phyloP scores from a whole-genome alignment of 164 flowering plant species.

The Vitis amurensis region DNA sequence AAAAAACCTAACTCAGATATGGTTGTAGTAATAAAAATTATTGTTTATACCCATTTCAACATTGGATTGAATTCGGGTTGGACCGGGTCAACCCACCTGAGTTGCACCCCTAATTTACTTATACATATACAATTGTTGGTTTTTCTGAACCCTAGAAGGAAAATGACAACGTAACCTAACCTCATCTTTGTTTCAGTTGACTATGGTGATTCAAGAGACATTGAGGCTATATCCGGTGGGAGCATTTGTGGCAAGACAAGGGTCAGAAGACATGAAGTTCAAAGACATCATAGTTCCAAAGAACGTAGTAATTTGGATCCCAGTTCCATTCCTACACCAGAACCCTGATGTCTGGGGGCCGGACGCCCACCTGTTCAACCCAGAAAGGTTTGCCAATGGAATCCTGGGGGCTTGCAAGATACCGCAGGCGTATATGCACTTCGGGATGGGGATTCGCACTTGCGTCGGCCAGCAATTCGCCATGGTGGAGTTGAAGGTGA shows the following conservation, averaged over 20 bases:
- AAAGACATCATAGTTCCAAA: constrained; percentile 38
- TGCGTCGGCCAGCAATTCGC: constrained; percentile 57
- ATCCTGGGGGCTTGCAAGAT: constrained; percentile 36
- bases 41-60: too few relatives aligned
- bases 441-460: constrained; percentile 42
- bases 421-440: constrained; percentile 54
- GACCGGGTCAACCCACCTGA: too few relatives aligned
- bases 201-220: constrained; percentile 57
- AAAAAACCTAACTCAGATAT: too few relatives aligned
- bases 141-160: too few relatives aligned
- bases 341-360: constrained; percentile 40
- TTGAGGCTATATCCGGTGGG: constrained; percentile 55
- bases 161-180: too few relatives aligned
- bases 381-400: constrained; percentile 48
- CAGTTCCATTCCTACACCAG: constrained; percentile 37
- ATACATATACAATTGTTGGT: too few relatives aligned
- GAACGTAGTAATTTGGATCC: constrained; percentile 34
- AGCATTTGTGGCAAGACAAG: constrained; percentile 31
- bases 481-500: constrained; percentile 43
- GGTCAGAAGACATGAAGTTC: constrained; percentile 36
- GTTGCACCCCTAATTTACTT: too few relatives aligned
- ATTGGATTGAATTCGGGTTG: too few relatives aligned
- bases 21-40: too few relatives aligned
- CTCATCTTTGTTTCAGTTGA: constrained; percentile 26
- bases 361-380: constrained; percentile 43